Evolutionary conservation across 306 rosid genomes (phyloP).

Genomic region (Trifolium pratense): DNA sequence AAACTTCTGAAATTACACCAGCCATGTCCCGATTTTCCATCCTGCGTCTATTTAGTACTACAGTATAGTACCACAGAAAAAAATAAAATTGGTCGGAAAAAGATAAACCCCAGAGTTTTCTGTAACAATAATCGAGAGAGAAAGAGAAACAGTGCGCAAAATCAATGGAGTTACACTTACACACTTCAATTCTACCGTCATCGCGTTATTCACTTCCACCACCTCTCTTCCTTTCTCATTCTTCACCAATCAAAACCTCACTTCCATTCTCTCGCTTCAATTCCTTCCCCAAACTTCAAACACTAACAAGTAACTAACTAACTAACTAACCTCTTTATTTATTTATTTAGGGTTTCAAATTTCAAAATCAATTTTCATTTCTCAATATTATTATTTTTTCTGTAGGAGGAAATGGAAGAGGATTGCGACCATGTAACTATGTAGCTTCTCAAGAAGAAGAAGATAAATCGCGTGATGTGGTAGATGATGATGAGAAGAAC

Average conservation of each 20-base stretch:
- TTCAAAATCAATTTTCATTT: no score
- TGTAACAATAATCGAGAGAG: not conserved
- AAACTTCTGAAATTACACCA: no score
- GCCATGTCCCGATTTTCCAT: no score
- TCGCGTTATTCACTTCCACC: slow-evolving; percentile 40
- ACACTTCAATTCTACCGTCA: slow-evolving; percentile 13
- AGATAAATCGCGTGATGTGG: slow-evolving; percentile 38
- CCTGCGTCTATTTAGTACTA: no score
- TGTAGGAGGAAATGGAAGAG: slow-evolving; percentile 39
- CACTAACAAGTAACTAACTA: not conserved
- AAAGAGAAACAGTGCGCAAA: not conserved
- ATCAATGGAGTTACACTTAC: slow-evolving; percentile 41
- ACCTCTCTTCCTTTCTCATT: not conserved
- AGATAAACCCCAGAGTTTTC: not conserved
- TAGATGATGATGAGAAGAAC: slow-evolving; percentile 63
- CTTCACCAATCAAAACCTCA: slow-evolving; percentile 36
- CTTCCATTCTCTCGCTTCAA: slow-evolving; percentile 35
- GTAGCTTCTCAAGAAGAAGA: slow-evolving; percentile 46
- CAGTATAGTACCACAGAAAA: not conserved
- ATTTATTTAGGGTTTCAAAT: not conserved
- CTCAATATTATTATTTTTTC: not conserved
- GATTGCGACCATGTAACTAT: slow-evolving; percentile 30
- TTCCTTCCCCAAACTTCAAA: slow-evolving; percentile 10
- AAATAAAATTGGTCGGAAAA: not conserved
- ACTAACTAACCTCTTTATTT: not conserved